These are phyloP conservation scores for Phialemoniopsis sp. DNA, from an alignment of 2,329 filamentous ascomycete genomes.

Conservation along the genomic window DNA sequence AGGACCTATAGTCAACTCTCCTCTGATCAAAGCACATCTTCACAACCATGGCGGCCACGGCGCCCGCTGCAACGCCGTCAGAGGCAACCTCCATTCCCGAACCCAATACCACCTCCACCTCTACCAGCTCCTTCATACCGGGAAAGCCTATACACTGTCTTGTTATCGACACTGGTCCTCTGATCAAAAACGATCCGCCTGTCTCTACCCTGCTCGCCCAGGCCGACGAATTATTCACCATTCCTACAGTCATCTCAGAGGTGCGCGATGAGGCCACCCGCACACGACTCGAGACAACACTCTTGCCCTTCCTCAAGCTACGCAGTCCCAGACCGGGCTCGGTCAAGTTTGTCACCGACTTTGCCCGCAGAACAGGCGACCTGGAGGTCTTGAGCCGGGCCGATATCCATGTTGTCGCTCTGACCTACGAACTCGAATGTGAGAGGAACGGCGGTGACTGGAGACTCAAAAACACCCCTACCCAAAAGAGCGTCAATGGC, in stretches of 20 bases:
- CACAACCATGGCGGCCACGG: too few species aligned
- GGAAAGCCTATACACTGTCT: slow-evolving; percentile 75
- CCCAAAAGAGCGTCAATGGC: slow-evolving; percentile 75
- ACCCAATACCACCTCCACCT: too few species aligned
- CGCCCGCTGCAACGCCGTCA: too few species aligned
- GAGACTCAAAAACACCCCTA: slow-evolving; percentile 73
- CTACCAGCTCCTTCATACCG: too few species aligned
- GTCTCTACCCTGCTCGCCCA: slow-evolving; percentile 77
- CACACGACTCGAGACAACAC: slow-evolving; percentile 74
- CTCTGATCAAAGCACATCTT: too few species aligned
- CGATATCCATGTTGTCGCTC: slow-evolving; percentile 83
- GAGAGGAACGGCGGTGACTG: slow-evolving; percentile 88
- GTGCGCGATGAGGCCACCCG: slow-evolving; percentile 83
- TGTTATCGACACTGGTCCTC: slow-evolving; percentile 84
- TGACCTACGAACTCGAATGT: slow-evolving; percentile 92
- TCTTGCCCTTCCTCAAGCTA: slow-evolving; percentile 80
- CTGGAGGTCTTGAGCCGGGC: slow-evolving; percentile 80
- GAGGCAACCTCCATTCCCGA: too few species aligned
- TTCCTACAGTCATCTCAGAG: slow-evolving; percentile 81
- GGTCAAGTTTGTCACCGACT: slow-evolving; percentile 74
- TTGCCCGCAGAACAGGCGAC: slow-evolving; percentile 87
- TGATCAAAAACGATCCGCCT: slow-evolving; percentile 88
- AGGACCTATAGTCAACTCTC: too few species aligned
- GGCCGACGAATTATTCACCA: slow-evolving; percentile 74
- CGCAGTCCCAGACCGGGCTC: slow-evolving; percentile 72